These are phyloP conservation scores for Lachancea sp. DNA, from an alignment of 805 yeast genomes.

Conservation along the genomic window DNA sequence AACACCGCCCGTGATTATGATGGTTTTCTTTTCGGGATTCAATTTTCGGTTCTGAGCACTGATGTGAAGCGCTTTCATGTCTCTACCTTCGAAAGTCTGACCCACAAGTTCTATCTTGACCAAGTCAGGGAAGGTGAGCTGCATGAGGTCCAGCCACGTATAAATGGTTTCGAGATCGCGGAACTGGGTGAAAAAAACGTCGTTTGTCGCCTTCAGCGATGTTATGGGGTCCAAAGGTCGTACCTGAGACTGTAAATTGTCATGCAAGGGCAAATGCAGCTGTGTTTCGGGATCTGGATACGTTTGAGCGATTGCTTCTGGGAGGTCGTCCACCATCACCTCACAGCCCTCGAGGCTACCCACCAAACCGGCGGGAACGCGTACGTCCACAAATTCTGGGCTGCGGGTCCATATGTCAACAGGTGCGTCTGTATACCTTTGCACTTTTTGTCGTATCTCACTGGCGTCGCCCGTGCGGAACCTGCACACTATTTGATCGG, in stretches of 20 bases:
- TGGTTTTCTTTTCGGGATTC: slow-evolving; percentile 47
- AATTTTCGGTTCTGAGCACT: slow-evolving; percentile 39
- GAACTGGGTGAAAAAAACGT: slow-evolving; percentile 63
- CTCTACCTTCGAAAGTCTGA: slow-evolving; percentile 66
- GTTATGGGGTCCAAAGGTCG: slow-evolving; percentile 3
- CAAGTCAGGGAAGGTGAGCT: slow-evolving; percentile 55
- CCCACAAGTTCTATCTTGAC: slow-evolving; percentile 67
- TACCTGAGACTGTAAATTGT: background rate
- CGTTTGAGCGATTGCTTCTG: slow-evolving; percentile 51
- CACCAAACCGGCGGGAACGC: slow-evolving; percentile 17
- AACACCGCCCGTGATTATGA: slow-evolving; percentile 75
- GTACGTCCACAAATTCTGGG: slow-evolving; percentile 42
- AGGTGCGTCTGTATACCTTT: slow-evolving; percentile 1
- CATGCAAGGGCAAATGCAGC: slow-evolving; percentile 5
- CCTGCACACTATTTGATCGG: slow-evolving; percentile 22
- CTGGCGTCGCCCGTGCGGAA: slow-evolving; percentile 10
- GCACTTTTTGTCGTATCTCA: background rate
- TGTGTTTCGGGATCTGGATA: slow-evolving; percentile 33
- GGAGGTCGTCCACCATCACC: slow-evolving; percentile 50
- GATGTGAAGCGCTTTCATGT: slow-evolving; percentile 59
- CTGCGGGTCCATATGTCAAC: slow-evolving; percentile 47
- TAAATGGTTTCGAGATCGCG: slow-evolving; percentile 62
- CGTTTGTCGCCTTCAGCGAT: slow-evolving; percentile 28
- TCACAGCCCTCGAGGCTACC: slow-evolving; percentile 23
- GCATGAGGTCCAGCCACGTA: slow-evolving; percentile 61